phyloP scores from a whole-genome alignment of 2,329 filamentous ascomycete genomes.

The Metarhizium sp. region DNA sequence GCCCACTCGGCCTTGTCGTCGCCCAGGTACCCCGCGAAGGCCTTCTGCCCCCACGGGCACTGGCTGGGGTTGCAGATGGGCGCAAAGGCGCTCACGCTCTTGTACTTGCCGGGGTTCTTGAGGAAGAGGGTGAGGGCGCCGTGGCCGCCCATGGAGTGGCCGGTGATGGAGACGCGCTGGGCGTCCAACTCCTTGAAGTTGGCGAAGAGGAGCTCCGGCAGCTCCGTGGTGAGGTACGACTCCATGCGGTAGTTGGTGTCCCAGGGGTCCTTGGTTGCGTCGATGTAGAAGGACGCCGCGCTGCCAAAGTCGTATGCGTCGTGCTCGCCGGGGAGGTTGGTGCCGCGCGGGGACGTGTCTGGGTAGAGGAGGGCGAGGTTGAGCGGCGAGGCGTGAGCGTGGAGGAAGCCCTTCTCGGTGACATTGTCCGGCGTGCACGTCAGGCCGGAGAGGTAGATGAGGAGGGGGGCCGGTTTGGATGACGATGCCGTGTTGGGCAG shows the following conservation, averaged over 20 bases:
- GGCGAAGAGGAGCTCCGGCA: constrained; percentile 67
- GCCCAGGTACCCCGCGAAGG: constrained; percentile 85
- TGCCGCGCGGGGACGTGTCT: constrained; percentile 84
- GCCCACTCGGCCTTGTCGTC: constrained; percentile 69
- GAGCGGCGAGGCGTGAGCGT: constrained; percentile 66
- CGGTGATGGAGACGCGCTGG: constrained; percentile 69
- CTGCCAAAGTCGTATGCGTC: constrained; percentile 86
- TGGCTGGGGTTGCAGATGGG: constrained; percentile 79
- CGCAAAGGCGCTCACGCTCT: constrained; percentile 80
- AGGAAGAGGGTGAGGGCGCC: constrained; percentile 88
- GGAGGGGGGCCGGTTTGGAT: constrained; percentile 56
- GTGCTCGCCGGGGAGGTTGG: constrained; percentile 73
- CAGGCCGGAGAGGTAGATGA: constrained; percentile 88
- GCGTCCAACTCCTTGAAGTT: constrained; percentile 64
- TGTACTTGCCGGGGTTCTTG: constrained; percentile 84
- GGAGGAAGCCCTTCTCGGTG: constrained; percentile 81
- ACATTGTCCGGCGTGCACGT: constrained; percentile 91
- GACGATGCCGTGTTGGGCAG: constrained; percentile 62
- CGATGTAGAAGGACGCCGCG: constrained; percentile 89
- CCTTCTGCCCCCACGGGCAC: constrained; percentile 93
- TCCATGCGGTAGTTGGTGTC: constrained; percentile 84
- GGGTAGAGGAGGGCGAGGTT: constrained; percentile 92
- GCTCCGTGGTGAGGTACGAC: constrained; percentile 78
- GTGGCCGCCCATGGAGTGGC: constrained; percentile 96
- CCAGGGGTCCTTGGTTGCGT: constrained; percentile 71